These are phyloP conservation scores for Fusarium sp. DNA, from an alignment of 2,329 filamentous ascomycete genomes.

Conservation along the genomic window DNA sequence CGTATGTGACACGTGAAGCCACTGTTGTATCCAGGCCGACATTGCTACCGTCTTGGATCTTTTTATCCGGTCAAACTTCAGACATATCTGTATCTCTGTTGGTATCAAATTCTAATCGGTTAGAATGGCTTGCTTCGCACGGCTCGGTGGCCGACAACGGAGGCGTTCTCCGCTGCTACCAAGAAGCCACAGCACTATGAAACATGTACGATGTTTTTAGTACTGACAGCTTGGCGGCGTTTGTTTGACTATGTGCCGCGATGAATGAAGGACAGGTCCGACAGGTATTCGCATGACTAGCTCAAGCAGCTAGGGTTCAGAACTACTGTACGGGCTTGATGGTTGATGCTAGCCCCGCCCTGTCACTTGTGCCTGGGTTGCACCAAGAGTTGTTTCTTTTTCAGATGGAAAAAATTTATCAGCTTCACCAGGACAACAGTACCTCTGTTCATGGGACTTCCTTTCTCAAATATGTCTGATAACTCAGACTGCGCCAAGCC, in stretches of 20 bases:
- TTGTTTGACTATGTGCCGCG: not conserved
- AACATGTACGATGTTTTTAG: not conserved
- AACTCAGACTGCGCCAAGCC: not conserved
- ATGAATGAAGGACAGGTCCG: not conserved
- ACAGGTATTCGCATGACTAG: conserved; percentile 13
- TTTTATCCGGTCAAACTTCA: conserved; percentile 18
- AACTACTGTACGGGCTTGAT: conserved; percentile 2
- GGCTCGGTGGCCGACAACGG: conserved; percentile 27
- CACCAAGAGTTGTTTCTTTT: not conserved
- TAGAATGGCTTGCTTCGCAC: conserved; percentile 14
- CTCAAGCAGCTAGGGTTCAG: not conserved
- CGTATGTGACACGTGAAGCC: conserved; percentile 26
- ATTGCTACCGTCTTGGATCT: not conserved
- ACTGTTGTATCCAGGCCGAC: not conserved
- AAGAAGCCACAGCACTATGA: conserved; percentile 14
- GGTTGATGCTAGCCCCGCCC: conserved; percentile 19
- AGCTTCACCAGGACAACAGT: not conserved
- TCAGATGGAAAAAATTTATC: not conserved
- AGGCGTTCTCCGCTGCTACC: conserved; percentile 19
- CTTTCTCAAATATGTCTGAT: not conserved
- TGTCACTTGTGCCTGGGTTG: conserved; percentile 29
- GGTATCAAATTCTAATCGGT: conserved; percentile 23
- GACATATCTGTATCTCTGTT: conserved; percentile 18
- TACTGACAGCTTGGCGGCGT: conserved; percentile 14
- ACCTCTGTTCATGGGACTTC: not conserved